A percentile compares a stretch with the other conserved stretches of the same genome.
phyloP scores from a whole-genome alignment of 176 grass and related monocot species.

The Coix lacrymajobi region DNA sequence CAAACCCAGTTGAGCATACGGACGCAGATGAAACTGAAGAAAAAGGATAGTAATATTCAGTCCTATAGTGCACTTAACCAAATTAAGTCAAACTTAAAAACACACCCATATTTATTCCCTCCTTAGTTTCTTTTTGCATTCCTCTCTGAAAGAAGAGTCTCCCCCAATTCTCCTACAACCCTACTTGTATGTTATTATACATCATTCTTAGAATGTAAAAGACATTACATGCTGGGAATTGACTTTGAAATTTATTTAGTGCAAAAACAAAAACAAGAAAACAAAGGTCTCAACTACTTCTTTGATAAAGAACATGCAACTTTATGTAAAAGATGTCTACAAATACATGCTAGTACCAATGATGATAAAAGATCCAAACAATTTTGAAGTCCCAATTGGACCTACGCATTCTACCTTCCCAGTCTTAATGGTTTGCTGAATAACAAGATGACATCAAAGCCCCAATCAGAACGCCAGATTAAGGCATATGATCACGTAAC shows the following conservation, averaged over 20 bases:
- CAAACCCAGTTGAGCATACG: slow-evolving; percentile 80
- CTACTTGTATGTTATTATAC: not conserved
- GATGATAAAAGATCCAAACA: not conserved
- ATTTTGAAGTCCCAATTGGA: not conserved
- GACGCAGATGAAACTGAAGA: slow-evolving; percentile 82
- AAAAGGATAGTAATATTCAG: not conserved
- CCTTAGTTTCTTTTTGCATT: not conserved
- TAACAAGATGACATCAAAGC: not conserved
- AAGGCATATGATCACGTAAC: not conserved
- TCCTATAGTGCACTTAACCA: not conserved
- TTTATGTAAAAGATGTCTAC: not conserved
- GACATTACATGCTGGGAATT: not conserved
- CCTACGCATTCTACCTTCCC: not conserved
- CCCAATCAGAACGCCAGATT: not conserved
- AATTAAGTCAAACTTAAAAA: slow-evolving; percentile 17
- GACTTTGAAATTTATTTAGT: not conserved
- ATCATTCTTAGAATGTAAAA: not conserved
- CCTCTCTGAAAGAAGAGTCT: not conserved
- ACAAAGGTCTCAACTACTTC: not conserved
- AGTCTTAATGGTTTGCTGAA: not conserved
- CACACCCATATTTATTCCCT: not conserved
- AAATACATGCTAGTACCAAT: not conserved
- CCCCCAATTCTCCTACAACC: not conserved
- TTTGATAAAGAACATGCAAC: not conserved
- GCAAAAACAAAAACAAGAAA: not conserved